phyloP scores from a whole-genome alignment of 352 stramenopile genomes.

The Phytophthora sp. region DNA sequence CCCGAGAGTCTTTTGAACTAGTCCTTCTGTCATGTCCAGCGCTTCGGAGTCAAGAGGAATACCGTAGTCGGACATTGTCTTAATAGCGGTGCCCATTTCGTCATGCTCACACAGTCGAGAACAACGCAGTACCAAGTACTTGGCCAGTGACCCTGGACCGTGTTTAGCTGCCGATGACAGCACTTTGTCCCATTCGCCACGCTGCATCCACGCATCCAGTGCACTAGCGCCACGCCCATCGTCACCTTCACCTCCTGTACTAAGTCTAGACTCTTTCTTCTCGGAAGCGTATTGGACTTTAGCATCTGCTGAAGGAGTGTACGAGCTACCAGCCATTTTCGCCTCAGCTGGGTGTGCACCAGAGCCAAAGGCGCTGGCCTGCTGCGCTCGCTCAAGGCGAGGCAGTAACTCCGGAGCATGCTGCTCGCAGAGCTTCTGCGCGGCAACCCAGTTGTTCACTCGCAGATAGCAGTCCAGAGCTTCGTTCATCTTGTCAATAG shows the following conservation, averaged over 20 bases:
- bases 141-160: constrained; percentile 71
- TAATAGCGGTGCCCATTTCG: constrained; percentile 79
- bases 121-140: constrained; percentile 88
- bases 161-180: constrained; percentile 87
- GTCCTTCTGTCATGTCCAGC: constrained; percentile 58
- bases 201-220: constrained; percentile 92
- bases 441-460: constrained; percentile 76
- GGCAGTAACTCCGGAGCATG: constrained; percentile 81
- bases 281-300: constrained; percentile 51
- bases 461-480: constrained; percentile 89
- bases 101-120: constrained; percentile 73
- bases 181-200: constrained; percentile 94
- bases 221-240: constrained; percentile 58
- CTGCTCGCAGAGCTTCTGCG: constrained; percentile 82
- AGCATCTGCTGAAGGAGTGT: constrained; percentile 60
- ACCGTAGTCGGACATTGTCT: constrained; percentile 77
- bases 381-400: constrained; percentile 80
- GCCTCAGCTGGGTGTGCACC: constrained; percentile 54
- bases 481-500: constrained; percentile 92
- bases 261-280: constrained; percentile 64
- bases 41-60: constrained; percentile 67
- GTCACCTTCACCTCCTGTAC: constrained; percentile 43
- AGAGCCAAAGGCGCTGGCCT: constrained; percentile 78
- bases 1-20: constrained; percentile 63
- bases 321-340: constrained; percentile 47